Conservation (phyloP, 2,329 filamentous ascomycete species). For the Colletotrichum sp. region DNA sequence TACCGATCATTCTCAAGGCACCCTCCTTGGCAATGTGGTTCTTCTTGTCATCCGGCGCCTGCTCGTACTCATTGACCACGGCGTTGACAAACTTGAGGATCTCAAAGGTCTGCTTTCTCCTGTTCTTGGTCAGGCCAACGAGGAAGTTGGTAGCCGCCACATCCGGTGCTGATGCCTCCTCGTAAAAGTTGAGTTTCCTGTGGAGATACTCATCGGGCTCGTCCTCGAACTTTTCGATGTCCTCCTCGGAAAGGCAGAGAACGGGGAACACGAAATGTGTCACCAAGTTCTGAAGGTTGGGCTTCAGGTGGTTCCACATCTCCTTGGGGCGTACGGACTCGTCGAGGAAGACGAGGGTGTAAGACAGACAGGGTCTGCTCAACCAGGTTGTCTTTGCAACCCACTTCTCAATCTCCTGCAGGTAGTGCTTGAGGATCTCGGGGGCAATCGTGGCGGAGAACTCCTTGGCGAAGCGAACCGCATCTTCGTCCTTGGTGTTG, state of each 20-base stretch:
- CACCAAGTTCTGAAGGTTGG: constrained; percentile 90
- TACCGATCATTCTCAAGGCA: constrained; percentile 95
- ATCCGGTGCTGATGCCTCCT: constrained; percentile 94
- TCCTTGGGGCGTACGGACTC: constrained; percentile 97
- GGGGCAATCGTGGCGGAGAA: constrained; percentile 93
- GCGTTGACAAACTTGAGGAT: constrained; percentile 95
- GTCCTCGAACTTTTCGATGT: constrained; percentile 91
- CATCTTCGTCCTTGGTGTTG: constrained; percentile 77
- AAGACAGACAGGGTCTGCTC: constrained; percentile 91
- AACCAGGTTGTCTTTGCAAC: constrained; percentile 94
- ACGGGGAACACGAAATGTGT: constrained; percentile 96
- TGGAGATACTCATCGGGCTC: constrained; percentile 97
- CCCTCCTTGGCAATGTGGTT: constrained; percentile 96
- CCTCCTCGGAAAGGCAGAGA: constrained; percentile 88
- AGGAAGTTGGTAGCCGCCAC: constrained; percentile 97
- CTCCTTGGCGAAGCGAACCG: constrained; percentile 83
- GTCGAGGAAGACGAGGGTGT: constrained; percentile 93
- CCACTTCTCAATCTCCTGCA: constrained; percentile 96
- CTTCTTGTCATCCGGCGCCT: constrained; percentile 84
- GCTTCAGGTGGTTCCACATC: constrained; percentile 94
- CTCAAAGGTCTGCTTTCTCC: constrained; percentile 94
- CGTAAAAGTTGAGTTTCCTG: constrained; percentile 96
- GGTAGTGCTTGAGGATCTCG: constrained; percentile 94
- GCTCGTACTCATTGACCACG: constrained; percentile 92
- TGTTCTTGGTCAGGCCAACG: constrained; percentile 89